These are phyloP conservation scores for Hirschfeldia incana DNA, from an alignment of 345 rosid species.

Conservation along the genomic window DNA sequence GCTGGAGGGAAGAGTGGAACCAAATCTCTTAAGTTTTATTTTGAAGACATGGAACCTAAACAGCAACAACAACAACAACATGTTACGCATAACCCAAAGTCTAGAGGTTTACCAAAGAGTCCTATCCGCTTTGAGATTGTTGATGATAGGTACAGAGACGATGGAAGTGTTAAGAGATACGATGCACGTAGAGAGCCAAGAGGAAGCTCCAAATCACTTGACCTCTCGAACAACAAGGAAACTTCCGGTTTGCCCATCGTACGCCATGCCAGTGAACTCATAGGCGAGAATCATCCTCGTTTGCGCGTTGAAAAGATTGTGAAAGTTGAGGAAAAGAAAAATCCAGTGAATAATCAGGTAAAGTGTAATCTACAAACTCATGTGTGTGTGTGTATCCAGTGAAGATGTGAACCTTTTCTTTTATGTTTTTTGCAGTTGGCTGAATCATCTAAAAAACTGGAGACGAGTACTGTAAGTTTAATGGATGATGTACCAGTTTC, in stretches of 20 bases:
- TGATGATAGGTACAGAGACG: constrained; percentile 77
- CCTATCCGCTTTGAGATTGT: constrained; percentile 79
- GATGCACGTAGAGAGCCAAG: constrained; percentile 42
- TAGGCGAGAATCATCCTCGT: constrained; percentile 34
- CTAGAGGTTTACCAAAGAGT: constrained; percentile 50
- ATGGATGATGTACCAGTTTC: constrained; percentile 37
- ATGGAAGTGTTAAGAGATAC: constrained; percentile 42
- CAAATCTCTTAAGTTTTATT: constrained; percentile 42
- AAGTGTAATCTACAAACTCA: neutral
- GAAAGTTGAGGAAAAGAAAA: constrained; percentile 32
- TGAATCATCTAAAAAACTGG: constrained; percentile 31
- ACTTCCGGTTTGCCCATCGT: constrained; percentile 36
- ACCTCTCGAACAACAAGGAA: constrained; percentile 37
- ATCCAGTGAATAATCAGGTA: constrained; percentile 24
- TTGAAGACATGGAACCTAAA: constrained; percentile 63
- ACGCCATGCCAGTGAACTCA: constrained; percentile 42
- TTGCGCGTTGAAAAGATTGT: constrained; percentile 34
- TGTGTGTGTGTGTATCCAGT: neutral
- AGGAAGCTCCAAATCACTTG: constrained; percentile 50
- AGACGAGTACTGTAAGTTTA: constrained; percentile 39
- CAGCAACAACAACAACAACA: constrained; percentile 23
- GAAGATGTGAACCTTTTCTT: neutral
- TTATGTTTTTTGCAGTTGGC: constrained; percentile 41
- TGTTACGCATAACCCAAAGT: constrained; percentile 46
- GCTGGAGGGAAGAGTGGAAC: constrained; percentile 47